Conservation (phyloP, 306 rosid genomes). For the Cercis canadensis region DNA sequence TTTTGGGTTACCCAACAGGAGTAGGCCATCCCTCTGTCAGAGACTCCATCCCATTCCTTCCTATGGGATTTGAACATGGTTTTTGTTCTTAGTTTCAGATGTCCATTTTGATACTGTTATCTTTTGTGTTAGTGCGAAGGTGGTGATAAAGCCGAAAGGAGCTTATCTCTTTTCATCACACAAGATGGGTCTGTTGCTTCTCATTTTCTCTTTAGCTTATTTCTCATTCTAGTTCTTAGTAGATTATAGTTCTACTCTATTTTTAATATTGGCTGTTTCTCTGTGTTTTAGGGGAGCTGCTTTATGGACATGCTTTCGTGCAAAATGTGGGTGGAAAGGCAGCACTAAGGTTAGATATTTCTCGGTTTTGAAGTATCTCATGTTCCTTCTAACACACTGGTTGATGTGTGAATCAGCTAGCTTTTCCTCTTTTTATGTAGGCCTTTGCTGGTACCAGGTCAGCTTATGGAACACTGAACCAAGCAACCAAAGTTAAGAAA, state of each 20-base stretch:
- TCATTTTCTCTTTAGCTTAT: constrained; percentile 9
- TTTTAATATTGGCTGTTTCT: constrained; percentile 33
- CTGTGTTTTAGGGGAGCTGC: constrained; percentile 65
- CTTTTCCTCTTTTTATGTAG: constrained; percentile 49
- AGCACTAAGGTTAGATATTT: constrained; percentile 62
- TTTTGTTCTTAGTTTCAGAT: constrained; percentile 3
- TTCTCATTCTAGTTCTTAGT: constrained; percentile 23
- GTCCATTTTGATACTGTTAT: constrained; percentile 15
- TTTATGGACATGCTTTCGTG: constrained; percentile 81
- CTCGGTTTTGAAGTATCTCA: constrained; percentile 24
- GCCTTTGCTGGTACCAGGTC: constrained; percentile 61
- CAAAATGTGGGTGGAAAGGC: constrained; percentile 91
- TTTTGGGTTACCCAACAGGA: constrained; percentile 6
- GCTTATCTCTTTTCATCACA: constrained; percentile 67
- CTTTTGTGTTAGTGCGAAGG: constrained; percentile 71
- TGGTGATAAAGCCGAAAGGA: constrained; percentile 63
- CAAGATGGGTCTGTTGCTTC: constrained; percentile 64
- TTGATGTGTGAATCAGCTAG: constrained; percentile 31
- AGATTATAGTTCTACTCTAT: constrained; percentile 13
- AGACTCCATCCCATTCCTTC: constrained; percentile 9
- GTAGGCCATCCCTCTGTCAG: constrained; percentile 18
- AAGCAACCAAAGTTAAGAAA: constrained; percentile 36
- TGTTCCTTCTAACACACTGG: constrained; percentile 3
- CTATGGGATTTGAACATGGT: not conserved
- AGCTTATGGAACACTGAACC: constrained; percentile 19